Evolutionary conservation across 2,329 filamentous ascomycete species (phyloP).

Genomic region (Incumbomyces lentus): DNA sequence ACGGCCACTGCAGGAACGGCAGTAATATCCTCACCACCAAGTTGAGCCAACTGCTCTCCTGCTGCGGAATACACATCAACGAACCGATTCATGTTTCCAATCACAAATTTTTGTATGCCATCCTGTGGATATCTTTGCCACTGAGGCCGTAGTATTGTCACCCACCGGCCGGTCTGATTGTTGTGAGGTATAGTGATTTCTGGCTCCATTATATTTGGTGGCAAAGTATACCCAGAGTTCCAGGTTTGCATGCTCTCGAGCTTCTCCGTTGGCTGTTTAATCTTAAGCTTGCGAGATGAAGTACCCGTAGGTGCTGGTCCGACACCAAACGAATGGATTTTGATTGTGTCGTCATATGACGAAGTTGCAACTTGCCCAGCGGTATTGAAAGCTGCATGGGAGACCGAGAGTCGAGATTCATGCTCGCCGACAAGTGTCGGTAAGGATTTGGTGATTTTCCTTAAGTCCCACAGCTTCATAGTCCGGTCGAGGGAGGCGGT

Average conservation of each 20-base stretch:
- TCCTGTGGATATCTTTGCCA: conserved; percentile 77
- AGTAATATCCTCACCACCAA: conserved; percentile 80
- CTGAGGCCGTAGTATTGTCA: conserved; percentile 59
- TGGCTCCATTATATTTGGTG: conserved; percentile 57
- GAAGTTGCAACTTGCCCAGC: conserved; percentile 81
- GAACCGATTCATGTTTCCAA: conserved; percentile 97
- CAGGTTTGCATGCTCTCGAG: conserved; percentile 46
- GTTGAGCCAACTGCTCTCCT: conserved; percentile 78
- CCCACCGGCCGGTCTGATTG: conserved; percentile 51
- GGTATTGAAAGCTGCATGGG: conserved; percentile 80
- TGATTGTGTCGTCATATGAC: conserved; percentile 90
- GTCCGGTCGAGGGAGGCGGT: conserved; percentile 85
- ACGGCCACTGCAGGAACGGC: conserved; percentile 88
- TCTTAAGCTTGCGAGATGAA: background rate
- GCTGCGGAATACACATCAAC: conserved; percentile 78
- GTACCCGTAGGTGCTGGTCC: conserved; percentile 16
- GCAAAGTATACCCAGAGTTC: conserved; percentile 48
- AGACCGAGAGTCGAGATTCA: conserved; percentile 71
- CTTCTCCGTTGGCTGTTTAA: conserved; percentile 22
- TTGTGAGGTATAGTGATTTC: conserved; percentile 66
- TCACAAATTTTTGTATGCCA: conserved; percentile 74
- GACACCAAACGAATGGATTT: conserved; percentile 68
- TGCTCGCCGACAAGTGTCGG: conserved; percentile 73
- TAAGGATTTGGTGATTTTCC: conserved; percentile 55
- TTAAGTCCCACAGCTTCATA: conserved; percentile 83